These are phyloP conservation scores for Metschnikowia reukaufii DNA, from an alignment of 805 yeast species.

Conservation along the genomic window DNA sequence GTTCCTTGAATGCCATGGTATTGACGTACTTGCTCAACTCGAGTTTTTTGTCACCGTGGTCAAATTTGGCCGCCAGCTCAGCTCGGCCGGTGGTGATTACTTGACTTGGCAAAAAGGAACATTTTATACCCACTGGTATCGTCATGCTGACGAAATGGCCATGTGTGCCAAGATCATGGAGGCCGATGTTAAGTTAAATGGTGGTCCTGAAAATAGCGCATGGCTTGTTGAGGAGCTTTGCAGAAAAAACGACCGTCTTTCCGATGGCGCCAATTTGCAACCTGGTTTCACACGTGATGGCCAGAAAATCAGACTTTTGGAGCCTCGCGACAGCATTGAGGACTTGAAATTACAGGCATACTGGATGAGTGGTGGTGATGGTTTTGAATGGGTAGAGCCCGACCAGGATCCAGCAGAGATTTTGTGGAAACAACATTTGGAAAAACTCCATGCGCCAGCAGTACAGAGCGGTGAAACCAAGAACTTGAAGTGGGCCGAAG, in stretches of 20 bases:
- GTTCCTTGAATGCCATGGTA: slow-evolving; percentile 49
- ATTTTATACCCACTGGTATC: slow-evolving; percentile 60
- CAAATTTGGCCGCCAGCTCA: slow-evolving; percentile 39
- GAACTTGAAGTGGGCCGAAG: slow-evolving; percentile 42
- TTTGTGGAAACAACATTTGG: slow-evolving; percentile 37
- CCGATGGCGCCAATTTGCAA: slow-evolving; percentile 27
- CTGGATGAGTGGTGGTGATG: slow-evolving; percentile 66
- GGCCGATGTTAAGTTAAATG: slow-evolving; percentile 57
- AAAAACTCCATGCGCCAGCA: slow-evolving; percentile 20
- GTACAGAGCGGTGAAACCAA: slow-evolving; percentile 17
- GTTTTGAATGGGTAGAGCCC: slow-evolving; percentile 26
- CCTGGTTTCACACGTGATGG: slow-evolving; percentile 41
- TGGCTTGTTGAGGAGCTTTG: slow-evolving; percentile 40
- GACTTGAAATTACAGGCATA: slow-evolving; percentile 74
- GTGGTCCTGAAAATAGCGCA: slow-evolving; percentile 31
- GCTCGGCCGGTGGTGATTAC: slow-evolving; percentile 51
- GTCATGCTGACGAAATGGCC: slow-evolving; percentile 65
- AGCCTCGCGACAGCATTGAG: slow-evolving; percentile 47
- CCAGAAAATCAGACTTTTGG: slow-evolving; percentile 38
- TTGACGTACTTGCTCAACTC: slow-evolving; percentile 42
- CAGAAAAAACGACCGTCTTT: slow-evolving; percentile 28
- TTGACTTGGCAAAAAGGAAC: slow-evolving; percentile 67
- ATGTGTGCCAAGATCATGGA: slow-evolving; percentile 67
- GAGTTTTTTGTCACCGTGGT: slow-evolving; percentile 43
- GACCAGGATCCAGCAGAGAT: slow-evolving; percentile 41